Conservation (phyloP, 306 rosid genomes). For the Urtica urens region DNA sequence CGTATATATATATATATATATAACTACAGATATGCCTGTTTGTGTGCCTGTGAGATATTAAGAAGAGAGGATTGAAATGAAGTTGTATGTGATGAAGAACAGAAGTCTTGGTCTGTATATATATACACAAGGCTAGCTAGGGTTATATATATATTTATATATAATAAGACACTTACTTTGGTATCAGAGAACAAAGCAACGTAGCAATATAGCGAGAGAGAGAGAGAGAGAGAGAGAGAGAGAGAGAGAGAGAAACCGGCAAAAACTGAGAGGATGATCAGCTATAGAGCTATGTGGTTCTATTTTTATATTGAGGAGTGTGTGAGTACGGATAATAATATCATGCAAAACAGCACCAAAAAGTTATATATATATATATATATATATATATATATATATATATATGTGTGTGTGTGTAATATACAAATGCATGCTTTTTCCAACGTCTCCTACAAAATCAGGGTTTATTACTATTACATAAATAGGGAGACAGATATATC, state of each 20-base stretch:
- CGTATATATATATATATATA: neutral
- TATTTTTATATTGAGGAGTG: neutral
- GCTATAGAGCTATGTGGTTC: neutral
- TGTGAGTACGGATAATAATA: no score
- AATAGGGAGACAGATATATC: constrained; percentile 1
- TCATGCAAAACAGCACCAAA: no score
- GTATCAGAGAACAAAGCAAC: neutral
- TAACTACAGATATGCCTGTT: neutral
- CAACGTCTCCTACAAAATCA: neutral
- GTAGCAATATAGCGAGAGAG: neutral
- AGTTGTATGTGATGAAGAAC: neutral
- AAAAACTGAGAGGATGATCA: constrained; percentile 2
- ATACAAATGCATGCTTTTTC: neutral
- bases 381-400: no score
- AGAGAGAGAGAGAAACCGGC: neutral
- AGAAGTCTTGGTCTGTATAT: neutral
- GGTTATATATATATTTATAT: neutral
- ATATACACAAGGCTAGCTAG: neutral
- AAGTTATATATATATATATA: no score
- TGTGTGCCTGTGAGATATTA: neutral
- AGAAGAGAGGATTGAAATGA: neutral
- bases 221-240: constrained; percentile 1
- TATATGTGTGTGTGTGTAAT: no score
- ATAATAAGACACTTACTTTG: neutral
- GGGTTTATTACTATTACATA: neutral